Evolutionary conservation across 1,284 basidiomycete genomes (phyloP).

Genomic region (Phellinidium pouzarii): DNA sequence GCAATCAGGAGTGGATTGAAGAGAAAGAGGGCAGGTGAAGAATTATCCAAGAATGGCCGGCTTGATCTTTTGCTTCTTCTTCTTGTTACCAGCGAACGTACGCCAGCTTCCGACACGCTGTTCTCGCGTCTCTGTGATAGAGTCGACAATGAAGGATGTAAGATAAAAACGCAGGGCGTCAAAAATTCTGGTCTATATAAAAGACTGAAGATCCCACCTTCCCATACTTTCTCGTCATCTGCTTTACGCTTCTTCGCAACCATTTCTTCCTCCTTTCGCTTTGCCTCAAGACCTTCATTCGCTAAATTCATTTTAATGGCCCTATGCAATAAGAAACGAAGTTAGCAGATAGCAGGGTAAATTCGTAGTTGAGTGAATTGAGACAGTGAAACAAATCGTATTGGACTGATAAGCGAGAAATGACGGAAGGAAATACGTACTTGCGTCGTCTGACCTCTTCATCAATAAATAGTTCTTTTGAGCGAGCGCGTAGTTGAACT

Average conservation of each 20-base stretch:
- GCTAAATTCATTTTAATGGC: slow-evolving; percentile 81
- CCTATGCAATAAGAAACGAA: slow-evolving; percentile 32
- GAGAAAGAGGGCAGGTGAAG: not conserved
- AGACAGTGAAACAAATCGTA: no score
- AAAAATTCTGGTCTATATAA: not conserved
- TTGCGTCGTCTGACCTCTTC: slow-evolving; percentile 75
- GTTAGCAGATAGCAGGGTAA: slow-evolving; percentile 6
- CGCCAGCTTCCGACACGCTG: slow-evolving; percentile 80
- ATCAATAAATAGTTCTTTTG: slow-evolving; percentile 76
- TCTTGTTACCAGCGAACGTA: slow-evolving; percentile 49
- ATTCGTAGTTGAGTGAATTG: no score
- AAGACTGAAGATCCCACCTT: slow-evolving; percentile 45
- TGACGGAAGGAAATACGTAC: slow-evolving; percentile 35
- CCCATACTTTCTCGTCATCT: slow-evolving; percentile 76
- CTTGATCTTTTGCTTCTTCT: slow-evolving; percentile 74
- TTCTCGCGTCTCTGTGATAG: slow-evolving; percentile 60
- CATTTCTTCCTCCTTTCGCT: slow-evolving; percentile 80
- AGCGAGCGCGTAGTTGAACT: slow-evolving; percentile 52
- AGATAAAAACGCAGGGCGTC: not conserved
- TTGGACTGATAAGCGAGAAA: not conserved
- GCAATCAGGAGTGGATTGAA: not conserved
- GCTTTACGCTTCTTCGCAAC: slow-evolving; percentile 67
- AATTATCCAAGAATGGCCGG: slow-evolving; percentile 55
- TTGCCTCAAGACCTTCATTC: slow-evolving; percentile 77
- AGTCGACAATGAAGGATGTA: not conserved